Percentiles rank a stretch among this genome's conserved stretches.
These are phyloP conservation scores for Tolypocladium inflatum DNA, from an alignment of 2,329 filamentous ascomycete genomes.

Conservation along the genomic window DNA sequence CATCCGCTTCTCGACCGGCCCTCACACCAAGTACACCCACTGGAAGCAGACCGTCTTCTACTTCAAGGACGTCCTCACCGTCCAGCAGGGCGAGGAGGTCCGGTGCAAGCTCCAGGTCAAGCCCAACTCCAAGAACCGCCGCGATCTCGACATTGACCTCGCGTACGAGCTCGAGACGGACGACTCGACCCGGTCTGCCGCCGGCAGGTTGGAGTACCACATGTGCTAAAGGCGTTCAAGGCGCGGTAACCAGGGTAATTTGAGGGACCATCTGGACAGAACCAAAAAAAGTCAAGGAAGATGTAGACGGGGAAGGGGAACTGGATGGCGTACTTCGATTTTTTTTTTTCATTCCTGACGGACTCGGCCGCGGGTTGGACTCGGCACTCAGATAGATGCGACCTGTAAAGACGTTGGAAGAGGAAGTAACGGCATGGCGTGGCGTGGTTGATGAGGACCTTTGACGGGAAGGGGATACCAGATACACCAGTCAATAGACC, in stretches of 20 bases:
- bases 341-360: not conserved
- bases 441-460: not conserved
- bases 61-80: constrained; percentile 83
- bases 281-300: not conserved
- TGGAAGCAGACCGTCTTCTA: constrained; percentile 99
- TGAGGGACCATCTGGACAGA: not conserved
- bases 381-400: not conserved
- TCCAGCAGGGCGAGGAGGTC: constrained; percentile 77
- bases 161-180: constrained; percentile 71
- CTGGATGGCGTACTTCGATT: not conserved
- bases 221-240: constrained; percentile 45
- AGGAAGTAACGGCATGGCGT: not conserved
- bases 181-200: constrained; percentile 58
- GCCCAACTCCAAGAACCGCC: constrained; percentile 88
- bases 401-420: not conserved
- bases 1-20: constrained; percentile 91
- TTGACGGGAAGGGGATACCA: not conserved
- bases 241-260: not conserved
- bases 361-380: not conserved
- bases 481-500: not conserved
- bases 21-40: constrained; percentile 98
- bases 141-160: constrained; percentile 87
- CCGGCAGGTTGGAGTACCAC: constrained; percentile 72
- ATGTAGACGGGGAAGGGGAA: not conserved
- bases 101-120: constrained; percentile 66